phyloP scores from a whole-genome alignment of 164 flowering plant species.

The Magnolia changhungtana region DNA sequence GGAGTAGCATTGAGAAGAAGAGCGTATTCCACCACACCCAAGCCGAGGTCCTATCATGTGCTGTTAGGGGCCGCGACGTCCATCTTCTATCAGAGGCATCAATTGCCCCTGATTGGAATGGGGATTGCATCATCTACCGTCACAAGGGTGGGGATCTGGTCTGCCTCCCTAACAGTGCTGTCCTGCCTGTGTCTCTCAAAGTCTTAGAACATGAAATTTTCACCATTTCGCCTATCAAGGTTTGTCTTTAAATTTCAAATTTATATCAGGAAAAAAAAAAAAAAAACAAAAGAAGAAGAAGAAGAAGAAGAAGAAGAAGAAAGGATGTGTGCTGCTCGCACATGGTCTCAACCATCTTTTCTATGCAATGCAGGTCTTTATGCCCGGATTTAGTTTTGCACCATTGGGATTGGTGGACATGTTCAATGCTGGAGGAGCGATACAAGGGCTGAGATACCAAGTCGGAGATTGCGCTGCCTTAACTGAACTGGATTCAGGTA shows the following conservation, averaged over 20 bases:
- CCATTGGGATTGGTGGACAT: conserved; percentile 49
- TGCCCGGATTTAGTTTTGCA: conserved; percentile 58
- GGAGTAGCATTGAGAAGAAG: conserved; percentile 66
- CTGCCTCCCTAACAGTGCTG: conserved; percentile 44
- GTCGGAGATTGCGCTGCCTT: conserved; percentile 1
- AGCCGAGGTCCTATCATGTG: conserved; percentile 51
- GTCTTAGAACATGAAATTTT: conserved; percentile 62
- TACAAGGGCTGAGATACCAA: conserved; percentile 24
- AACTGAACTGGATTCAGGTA: conserved; percentile 7
- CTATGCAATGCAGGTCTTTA: conserved; percentile 24
- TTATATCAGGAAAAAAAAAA: background rate
- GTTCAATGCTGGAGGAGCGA: conserved; percentile 37
- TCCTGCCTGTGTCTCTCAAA: conserved; percentile 63
- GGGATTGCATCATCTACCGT: conserved; percentile 56
- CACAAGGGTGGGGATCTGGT: conserved; percentile 42
- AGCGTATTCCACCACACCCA: conserved; percentile 60
- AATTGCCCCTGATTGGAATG: conserved; percentile 49
- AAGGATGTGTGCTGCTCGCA: background rate
- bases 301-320: no score
- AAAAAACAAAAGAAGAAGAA: no score
- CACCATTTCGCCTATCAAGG: conserved; percentile 69
- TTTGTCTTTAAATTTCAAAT: background rate
- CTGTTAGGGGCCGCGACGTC: conserved; percentile 58
- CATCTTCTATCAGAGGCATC: conserved; percentile 64
- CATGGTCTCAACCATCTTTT: background rate